Conservation (phyloP, 176 grass and related monocot genomes). For the Otatea glauca region DNA sequence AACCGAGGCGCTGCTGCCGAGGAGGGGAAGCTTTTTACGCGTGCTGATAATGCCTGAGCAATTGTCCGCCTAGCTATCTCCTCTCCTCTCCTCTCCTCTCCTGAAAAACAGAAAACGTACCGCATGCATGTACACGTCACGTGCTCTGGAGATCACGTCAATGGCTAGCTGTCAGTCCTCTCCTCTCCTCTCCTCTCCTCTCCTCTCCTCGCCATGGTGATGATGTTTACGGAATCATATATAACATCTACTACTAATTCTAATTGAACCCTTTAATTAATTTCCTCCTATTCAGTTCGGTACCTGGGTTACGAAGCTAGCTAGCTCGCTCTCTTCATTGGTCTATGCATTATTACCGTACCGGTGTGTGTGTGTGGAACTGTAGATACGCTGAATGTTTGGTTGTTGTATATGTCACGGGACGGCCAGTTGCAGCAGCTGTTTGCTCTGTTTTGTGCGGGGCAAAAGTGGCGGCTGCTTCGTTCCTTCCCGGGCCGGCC, state of each 20-base stretch:
- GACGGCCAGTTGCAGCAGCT: background rate
- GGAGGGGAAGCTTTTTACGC: background rate
- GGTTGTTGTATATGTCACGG: background rate
- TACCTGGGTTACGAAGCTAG: too few species aligned
- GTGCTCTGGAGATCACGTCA: background rate
- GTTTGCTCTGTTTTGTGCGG: background rate
- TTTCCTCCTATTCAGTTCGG: too few species aligned
- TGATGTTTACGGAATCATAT: too few species aligned
- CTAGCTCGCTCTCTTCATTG: too few species aligned
- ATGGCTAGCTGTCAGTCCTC: too few species aligned
- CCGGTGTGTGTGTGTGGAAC: background rate
- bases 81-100: background rate
- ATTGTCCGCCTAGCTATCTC: background rate
- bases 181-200: too few species aligned
- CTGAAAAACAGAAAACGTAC: too few species aligned
- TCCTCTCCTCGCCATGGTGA: too few species aligned
- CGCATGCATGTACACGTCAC: background rate
- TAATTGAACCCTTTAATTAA: too few species aligned
- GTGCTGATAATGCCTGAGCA: background rate
- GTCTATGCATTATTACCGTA: background rate
- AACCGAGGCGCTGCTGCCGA: background rate
- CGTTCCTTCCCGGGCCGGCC: too few species aligned
- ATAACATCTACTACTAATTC: too few species aligned
- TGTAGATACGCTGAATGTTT: background rate
- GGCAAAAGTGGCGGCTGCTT: too few species aligned